Conservation (phyloP, 208 protist species). For the Wallacemonas rigidus region DNA sequence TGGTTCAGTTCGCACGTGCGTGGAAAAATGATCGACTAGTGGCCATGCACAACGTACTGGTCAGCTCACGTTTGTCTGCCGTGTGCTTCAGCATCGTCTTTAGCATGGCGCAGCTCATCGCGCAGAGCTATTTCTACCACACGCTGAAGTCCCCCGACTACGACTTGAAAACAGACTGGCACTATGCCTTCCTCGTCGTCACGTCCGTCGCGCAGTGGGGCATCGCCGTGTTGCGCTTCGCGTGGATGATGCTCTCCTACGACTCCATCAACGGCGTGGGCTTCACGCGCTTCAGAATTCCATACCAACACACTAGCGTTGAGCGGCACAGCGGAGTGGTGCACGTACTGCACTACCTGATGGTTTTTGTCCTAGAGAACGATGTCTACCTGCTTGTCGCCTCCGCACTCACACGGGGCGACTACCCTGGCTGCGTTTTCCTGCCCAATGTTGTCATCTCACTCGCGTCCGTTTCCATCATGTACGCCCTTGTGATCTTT, state of each 20-base stretch:
- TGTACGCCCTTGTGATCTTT: constrained; percentile 35
- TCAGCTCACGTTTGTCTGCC: constrained; percentile 45
- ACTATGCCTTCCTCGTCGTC: constrained; percentile 34
- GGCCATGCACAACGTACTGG: constrained; percentile 64
- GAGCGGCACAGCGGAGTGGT: constrained; percentile 38
- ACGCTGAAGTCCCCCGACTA: constrained; percentile 11
- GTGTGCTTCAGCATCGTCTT: constrained; percentile 58
- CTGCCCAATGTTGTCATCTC: constrained; percentile 29
- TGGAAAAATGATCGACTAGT: constrained; percentile 31
- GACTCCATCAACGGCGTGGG: constrained; percentile 71
- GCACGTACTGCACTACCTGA: constrained; percentile 45
- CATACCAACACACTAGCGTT: constrained; percentile 26
- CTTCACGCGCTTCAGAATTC: constrained; percentile 72
- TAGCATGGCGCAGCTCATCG: constrained; percentile 70
- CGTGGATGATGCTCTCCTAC: constrained; percentile 43
- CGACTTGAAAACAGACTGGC: constrained; percentile 7
- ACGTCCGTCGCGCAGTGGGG: constrained; percentile 40
- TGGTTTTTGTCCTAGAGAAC: constrained; percentile 59
- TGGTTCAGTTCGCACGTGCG: constrained; percentile 50
- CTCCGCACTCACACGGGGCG: constrained; percentile 12
- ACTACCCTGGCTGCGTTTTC: constrained; percentile 24
- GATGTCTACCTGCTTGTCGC: constrained; percentile 52
- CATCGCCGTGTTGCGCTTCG: constrained; percentile 49
- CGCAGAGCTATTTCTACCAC: constrained; percentile 54
- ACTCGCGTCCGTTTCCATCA: constrained; percentile 30